Percentiles rank a stretch among this genome's conserved stretches.
Conservation (phyloP, 2,329 filamentous ascomycete genomes). For the Didymellaceae sp. region DNA sequence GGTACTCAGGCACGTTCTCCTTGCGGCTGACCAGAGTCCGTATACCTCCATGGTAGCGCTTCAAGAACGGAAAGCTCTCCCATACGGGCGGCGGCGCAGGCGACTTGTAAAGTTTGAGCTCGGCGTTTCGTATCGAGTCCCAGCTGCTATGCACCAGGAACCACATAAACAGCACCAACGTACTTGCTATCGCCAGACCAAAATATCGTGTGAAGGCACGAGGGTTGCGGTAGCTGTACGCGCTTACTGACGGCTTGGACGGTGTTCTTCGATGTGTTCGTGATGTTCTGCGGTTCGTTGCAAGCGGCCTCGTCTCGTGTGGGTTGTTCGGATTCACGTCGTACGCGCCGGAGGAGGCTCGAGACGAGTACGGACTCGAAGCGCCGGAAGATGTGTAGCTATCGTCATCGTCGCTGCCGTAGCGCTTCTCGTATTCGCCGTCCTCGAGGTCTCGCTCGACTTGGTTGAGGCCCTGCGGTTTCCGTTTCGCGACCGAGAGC, state of each 20-base stretch:
- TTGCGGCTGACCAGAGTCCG: constrained; percentile 69
- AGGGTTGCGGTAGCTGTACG: constrained; percentile 67
- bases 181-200: constrained; percentile 72
- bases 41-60: constrained; percentile 89
- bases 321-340: constrained; percentile 40
- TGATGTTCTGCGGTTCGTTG: constrained; percentile 20
- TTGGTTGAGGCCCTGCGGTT: constrained; percentile 41
- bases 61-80: constrained; percentile 85
- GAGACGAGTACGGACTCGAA: constrained; percentile 60
- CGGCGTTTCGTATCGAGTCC: constrained; percentile 68
- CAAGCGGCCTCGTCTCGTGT: constrained; percentile 26
- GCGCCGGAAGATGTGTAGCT: constrained; percentile 49
- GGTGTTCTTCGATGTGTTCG: constrained; percentile 23
- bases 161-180: constrained; percentile 77
- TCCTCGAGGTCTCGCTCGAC: constrained; percentile 44
- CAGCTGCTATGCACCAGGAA: constrained; percentile 77
- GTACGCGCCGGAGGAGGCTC: constrained; percentile 49
- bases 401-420: constrained; percentile 38
- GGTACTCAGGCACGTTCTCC: constrained; percentile 82
- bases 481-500: constrained; percentile 47
- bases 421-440: constrained; percentile 49
- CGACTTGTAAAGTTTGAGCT: constrained; percentile 64
- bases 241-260: constrained; percentile 40
- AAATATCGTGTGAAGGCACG: constrained; percentile 79
- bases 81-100: constrained; percentile 73